These are phyloP conservation scores for Xylaria sp. DNA, from an alignment of 2,329 filamentous ascomycete species.

Conservation along the genomic window DNA sequence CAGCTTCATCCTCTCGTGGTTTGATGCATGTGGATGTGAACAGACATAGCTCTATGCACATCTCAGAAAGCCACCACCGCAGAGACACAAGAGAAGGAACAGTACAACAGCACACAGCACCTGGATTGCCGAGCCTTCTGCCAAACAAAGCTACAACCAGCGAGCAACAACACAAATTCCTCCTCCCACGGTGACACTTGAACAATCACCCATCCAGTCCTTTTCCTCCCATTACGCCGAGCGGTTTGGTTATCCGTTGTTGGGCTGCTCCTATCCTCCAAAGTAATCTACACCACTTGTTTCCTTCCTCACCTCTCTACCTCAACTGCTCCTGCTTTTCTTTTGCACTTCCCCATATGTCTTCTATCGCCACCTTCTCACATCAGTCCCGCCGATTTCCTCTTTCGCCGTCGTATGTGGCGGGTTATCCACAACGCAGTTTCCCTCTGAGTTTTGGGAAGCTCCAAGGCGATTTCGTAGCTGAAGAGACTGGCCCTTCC, in stretches of 20 bases:
- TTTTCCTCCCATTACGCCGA: conserved; percentile 28
- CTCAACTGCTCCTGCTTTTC: conserved; percentile 22
- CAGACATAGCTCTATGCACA: background rate
- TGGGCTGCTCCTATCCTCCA: conserved; percentile 7
- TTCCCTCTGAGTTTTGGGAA: conserved; percentile 40
- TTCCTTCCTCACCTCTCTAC: conserved; percentile 16
- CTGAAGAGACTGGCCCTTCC: conserved; percentile 45
- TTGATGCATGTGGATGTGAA: conserved; percentile 19
- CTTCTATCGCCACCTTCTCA: conserved; percentile 44
- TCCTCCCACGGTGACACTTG: conserved; percentile 4
- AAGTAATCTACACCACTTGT: too few relatives aligned
- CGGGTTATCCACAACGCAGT: conserved; percentile 39
- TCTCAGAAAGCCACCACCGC: conserved; percentile 4
- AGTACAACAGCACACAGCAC: conserved; percentile 10
- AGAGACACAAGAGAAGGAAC: conserved; percentile 1
- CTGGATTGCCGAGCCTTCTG: conserved; percentile 5
- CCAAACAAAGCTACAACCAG: conserved; percentile 26
- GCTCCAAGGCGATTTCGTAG: conserved; percentile 39
- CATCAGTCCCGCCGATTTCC: conserved; percentile 45
- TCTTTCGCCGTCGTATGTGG: conserved; percentile 43
- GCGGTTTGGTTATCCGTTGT: conserved; percentile 25
- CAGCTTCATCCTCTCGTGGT: conserved; percentile 13
- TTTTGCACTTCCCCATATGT: conserved; percentile 48
- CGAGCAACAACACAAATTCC: conserved; percentile 18
- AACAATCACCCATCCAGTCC: conserved; percentile 15